Base-by-base conservation (phyloP, 1,284 basidiomycete genomes). In the Bjerkandera adusta region DNA sequence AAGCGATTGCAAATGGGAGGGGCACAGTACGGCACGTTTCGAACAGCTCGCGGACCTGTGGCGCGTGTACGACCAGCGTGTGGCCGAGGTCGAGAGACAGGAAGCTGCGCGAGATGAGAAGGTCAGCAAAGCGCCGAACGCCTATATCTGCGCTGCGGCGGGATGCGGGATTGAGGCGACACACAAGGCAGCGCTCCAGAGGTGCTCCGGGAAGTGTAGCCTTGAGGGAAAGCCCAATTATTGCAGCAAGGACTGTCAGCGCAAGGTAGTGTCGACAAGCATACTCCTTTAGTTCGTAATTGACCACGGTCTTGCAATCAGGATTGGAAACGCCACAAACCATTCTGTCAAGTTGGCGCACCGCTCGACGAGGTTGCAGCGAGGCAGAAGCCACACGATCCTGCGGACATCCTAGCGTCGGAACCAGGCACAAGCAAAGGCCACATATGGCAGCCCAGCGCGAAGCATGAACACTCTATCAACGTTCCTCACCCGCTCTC, bases 231-330 rank as follows among this genome's bases (percentile, higher is more conserved):
- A 56, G 25, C 54, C 52, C 8, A 47, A 43, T 5, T 56, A 56
- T 34, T 56, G 54, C 39, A 56, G 54, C 46, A 56, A 56, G 36
- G 47, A 54, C 30, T 56, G 54, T 35, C 54, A 56, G 33, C 47
- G 25, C 34, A 42, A 45, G 48, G 49, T 51, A 25, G 4, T 30
- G 40, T 7, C 2, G 1, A 15, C n/a, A n/a, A n/a, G n/a, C n/a
- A n/a, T n/a, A n/a, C n/a, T n/a, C n/a, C n/a, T n/a, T n/a, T n/a
- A n/a, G n/a, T n/a, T n/a, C n/a, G 5, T 42, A 8, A 4, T 30
- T 18, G 25, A 22, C 26, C 13, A 12, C 16, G 22, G 22, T 18
- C n/a, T 43, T 36, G 11, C 20, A 15, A 4, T n/a, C 37, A 41
- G 39, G 39, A 41, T n/a, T 41, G 39, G 39, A 29, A 18, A 20